Evolutionary conservation across 305 asterid species (phyloP), one percentile per base, ranked within the genome.

Genomic region (Solanum aculeatissimum): DNA sequence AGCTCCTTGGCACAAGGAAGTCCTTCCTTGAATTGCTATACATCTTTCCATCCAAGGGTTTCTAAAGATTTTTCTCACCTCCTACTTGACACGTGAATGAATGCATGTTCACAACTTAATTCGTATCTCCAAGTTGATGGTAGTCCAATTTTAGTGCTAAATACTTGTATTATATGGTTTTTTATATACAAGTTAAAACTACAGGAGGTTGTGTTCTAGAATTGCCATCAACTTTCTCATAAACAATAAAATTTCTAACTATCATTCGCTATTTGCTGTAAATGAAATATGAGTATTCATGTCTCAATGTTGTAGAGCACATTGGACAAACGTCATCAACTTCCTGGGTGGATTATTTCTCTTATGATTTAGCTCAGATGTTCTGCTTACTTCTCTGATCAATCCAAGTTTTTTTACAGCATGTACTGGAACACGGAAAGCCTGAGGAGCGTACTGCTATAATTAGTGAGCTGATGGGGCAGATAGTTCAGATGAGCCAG

Each of bases 401-500:
- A 74, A 51, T 35, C 42, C 21, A 70, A 72, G 32, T 57, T 42
- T 60, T 80, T 45, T 84, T 77, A 82, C 89, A 92, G 92, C 94
- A 92, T 74, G 87, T 92, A 40, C 81, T 90, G 83, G 90, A 90
- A 80, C 91, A 89, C 47, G 94, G 93, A 68, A 86, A 90, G 65
- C 93, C 93, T 60, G 85, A 79, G 15, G 91, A 90, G 83, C 87
- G 93, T 81, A 81, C 92, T 1, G 83, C 86, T 70, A 90, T 90
- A 80, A 92, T 92, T 21, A 80, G 80, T 77, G 85, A 88, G 85
- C 84, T 92, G 53, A 83, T 42, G 81, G 94, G 94, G 42, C 89
- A 90, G 85, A 89, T 89, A 38, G 94, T 92, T 63, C 88, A 87
- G 81, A 92, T 92, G 93, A 90, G 92, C 85, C 93, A 89, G 89